Percentiles rank a stretch among this genome's conserved stretches.
phyloP scores from a whole-genome alignment of 2,329 filamentous ascomycete species.

The Sporothrix luriei region DNA sequence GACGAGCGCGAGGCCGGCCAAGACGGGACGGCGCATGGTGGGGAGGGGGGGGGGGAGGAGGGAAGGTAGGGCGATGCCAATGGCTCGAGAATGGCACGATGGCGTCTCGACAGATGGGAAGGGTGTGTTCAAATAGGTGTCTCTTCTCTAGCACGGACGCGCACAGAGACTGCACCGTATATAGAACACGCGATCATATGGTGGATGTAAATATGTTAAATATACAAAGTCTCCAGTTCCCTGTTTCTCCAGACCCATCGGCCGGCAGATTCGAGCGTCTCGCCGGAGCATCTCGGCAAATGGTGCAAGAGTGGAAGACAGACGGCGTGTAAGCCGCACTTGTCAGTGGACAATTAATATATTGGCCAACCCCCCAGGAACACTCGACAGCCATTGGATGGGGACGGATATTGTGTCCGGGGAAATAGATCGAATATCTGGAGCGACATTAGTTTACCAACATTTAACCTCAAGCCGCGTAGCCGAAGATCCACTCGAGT shows the following conservation, averaged over 20 bases:
- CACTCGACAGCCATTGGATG: slow-evolving; percentile 4
- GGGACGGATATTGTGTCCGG: background rate
- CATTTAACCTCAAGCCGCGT: slow-evolving; percentile 2
- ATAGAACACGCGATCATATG: background rate
- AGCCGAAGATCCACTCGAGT: background rate
- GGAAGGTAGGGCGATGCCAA: background rate
- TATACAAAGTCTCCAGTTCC: background rate
- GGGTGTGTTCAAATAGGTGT: slow-evolving; percentile 5
- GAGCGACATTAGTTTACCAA: too few species aligned
- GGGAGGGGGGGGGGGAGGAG: background rate
- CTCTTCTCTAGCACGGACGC: background rate
- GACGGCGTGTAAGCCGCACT: background rate
- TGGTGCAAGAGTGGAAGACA: too few species aligned
- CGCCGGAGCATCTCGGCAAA: slow-evolving; percentile 8
- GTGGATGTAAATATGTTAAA: background rate
- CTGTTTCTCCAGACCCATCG: background rate
- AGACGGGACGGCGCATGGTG: background rate
- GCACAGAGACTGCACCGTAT: background rate
- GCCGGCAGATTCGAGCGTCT: slow-evolving; percentile 2
- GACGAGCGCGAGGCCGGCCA: background rate
- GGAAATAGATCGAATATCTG: background rate
- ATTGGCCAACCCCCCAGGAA: background rate
- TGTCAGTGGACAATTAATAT: background rate
- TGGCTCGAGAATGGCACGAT: background rate
- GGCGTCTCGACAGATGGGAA: background rate